Conservation (phyloP, 192 early-diverging fungal genomes). For the Polychytrium aggregatum region DNA sequence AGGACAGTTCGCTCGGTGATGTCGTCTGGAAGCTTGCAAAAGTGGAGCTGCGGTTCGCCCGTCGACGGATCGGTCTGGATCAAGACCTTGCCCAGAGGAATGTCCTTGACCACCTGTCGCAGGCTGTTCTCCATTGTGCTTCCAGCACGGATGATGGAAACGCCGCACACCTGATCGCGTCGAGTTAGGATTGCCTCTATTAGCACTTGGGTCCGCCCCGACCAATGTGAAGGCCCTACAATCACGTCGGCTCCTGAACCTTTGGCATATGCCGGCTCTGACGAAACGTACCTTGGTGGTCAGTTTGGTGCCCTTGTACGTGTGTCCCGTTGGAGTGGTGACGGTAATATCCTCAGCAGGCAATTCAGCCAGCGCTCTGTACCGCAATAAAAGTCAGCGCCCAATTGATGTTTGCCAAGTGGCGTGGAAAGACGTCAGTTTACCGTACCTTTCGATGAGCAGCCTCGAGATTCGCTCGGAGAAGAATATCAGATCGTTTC, state of each 20-base stretch:
- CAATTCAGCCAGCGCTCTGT: conserved; percentile 54
- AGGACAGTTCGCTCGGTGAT: conserved; percentile 53
- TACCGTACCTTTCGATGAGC: conserved; percentile 69
- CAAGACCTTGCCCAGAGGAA: conserved; percentile 78
- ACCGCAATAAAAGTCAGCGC: too few species aligned
- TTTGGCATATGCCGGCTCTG: too few species aligned
- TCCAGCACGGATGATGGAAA: conserved; percentile 78
- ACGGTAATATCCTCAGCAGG: conserved; percentile 33
- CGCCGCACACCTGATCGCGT: conserved; percentile 47
- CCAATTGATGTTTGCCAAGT: too few species aligned
- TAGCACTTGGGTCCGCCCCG: too few species aligned
- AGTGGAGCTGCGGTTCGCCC: conserved; percentile 83
- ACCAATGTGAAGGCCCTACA: too few species aligned
- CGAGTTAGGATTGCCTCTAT: too few species aligned
- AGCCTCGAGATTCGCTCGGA: conserved; percentile 77
- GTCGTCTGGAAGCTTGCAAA: conserved; percentile 62
- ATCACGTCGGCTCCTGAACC: too few species aligned
- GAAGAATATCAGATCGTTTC: conserved; percentile 87
- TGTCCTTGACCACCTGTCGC: conserved; percentile 67
- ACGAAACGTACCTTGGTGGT: too few species aligned
- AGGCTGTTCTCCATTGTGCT: conserved; percentile 85
- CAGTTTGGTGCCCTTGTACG: conserved; percentile 41
- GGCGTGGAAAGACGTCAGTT: too few species aligned
- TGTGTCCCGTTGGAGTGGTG: conserved; percentile 45
- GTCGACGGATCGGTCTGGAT: conserved; percentile 71